Evolutionary conservation across 2,329 filamentous ascomycete genomes (phyloP).

Genomic region (Pseudogymnoascus verrucosus): DNA sequence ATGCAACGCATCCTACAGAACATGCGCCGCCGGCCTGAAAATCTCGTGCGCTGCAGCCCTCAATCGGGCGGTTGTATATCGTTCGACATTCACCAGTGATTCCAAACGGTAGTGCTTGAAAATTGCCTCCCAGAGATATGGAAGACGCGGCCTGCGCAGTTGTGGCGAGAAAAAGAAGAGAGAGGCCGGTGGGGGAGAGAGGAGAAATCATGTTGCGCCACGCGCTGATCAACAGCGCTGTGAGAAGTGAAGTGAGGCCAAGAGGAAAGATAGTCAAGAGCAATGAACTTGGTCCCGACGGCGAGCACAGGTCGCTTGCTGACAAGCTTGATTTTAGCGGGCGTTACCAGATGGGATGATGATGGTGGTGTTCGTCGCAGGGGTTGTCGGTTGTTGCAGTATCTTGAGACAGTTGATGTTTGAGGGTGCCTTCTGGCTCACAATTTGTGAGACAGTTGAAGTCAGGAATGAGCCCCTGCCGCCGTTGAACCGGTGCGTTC

Average conservation of each 20-base stretch:
- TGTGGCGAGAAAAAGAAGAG: not conserved
- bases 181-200: not conserved
- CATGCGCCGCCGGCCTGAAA: conserved; percentile 1
- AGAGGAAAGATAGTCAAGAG: not conserved
- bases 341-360: not conserved
- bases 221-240: not conserved
- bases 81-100: not conserved
- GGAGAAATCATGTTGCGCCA: not conserved
- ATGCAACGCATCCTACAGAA: conserved; percentile 6
- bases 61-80: conserved; percentile 8
- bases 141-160: not conserved
- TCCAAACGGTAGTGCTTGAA: conserved; percentile 5
- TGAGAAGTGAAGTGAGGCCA: not conserved
- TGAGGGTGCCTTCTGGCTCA: not conserved
- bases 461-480: not conserved
- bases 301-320: not conserved
- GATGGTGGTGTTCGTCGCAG: not conserved
- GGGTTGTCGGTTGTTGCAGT: not conserved
- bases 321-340: conserved; percentile 3
- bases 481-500: not conserved
- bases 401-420: not conserved
- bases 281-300: not conserved
- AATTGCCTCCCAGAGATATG: conserved; percentile 8
- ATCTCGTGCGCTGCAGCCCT: not conserved
- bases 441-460: not conserved